Evolutionary conservation across 2,329 filamentous ascomycete species (phyloP), one percentile per base, ranked within the genome.

Genomic region (Malbranchea cinnamomea): DNA sequence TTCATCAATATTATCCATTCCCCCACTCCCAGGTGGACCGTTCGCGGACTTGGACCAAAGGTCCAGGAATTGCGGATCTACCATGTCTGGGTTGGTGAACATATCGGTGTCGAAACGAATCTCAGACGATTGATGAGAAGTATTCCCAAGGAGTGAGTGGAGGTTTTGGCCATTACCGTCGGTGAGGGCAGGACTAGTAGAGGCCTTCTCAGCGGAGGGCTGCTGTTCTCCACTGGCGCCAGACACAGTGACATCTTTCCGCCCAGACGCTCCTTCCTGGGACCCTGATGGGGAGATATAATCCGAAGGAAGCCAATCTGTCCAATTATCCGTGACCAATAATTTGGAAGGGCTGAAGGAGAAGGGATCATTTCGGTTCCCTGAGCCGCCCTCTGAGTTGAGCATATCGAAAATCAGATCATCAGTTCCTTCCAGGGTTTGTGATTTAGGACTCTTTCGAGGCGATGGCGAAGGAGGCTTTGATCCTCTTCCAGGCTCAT

Each of bases 341-440:
- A 36, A 38, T 26, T 49, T 47, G 10, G 38, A 33, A 9, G 42
- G 39, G 15, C 43, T 45, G 12, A 56, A 43, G 5, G 34, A 46
- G 22, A 50, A 43, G 2, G 44, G 38, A 24, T 52, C 44, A 6
- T 43, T 32, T 10, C 50, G 37, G 2, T 38, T 26, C 16, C 37
- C 36, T 22, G 40, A 44, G 5, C 40, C 40, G n/a, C 51, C 42
- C 12, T 55, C 42, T 10, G 37, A 38, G 9, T 38, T 49, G 22
- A 57, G 54, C 15, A 57, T 56, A 32, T 55, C 49, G 23, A 54
- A 43, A 7, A 56, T 44, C 40, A 54, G 49, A 15, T 45, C 47
- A 32, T 56, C 48, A 23, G 56, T 44, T 5, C 41, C 40, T 20
- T 44, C 41, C 29, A 52, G 50, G 11, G 37, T 39, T 20, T 41